phyloP scores from a whole-genome alignment of 352 stramenopile genomes.

The Phytophthora crassamura region DNA sequence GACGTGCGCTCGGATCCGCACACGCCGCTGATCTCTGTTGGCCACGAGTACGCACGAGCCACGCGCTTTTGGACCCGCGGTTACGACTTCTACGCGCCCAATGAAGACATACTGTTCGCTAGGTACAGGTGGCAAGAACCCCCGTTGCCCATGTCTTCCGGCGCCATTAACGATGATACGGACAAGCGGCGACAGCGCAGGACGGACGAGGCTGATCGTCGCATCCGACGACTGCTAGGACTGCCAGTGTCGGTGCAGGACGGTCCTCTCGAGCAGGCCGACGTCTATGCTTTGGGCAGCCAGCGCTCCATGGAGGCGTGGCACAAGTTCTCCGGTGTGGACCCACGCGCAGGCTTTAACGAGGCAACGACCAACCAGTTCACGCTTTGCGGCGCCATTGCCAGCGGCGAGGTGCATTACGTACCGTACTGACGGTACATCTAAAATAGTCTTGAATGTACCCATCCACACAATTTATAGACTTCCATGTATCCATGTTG shows the following conservation, averaged over 20 bases:
- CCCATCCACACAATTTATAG: too few species aligned
- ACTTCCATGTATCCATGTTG: background rate
- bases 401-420: slow-evolving; percentile 55
- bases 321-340: slow-evolving; percentile 69
- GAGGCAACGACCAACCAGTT: slow-evolving; percentile 91
- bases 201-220: slow-evolving; percentile 53
- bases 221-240: slow-evolving; percentile 70
- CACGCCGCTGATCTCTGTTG: slow-evolving; percentile 60
- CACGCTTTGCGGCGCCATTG: slow-evolving; percentile 54
- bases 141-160: slow-evolving; percentile 26
- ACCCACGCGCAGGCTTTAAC: slow-evolving; percentile 65
- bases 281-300: slow-evolving; percentile 53
- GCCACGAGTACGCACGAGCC: slow-evolving; percentile 78
- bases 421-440: slow-evolving; percentile 55
- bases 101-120: slow-evolving; percentile 66
- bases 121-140: slow-evolving; percentile 62
- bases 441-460: too few species aligned
- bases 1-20: slow-evolving; percentile 81
- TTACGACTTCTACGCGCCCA: slow-evolving; percentile 88
- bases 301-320: slow-evolving; percentile 63
- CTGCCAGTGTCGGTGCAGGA: slow-evolving; percentile 51
- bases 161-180: slow-evolving; percentile 18
- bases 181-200: slow-evolving; percentile 24
- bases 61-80: slow-evolving; percentile 87
- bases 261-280: slow-evolving; percentile 41